Base-by-base conservation (phyloP, 768 basidiomycete species). In the Candolleomyces eurysporus region DNA sequence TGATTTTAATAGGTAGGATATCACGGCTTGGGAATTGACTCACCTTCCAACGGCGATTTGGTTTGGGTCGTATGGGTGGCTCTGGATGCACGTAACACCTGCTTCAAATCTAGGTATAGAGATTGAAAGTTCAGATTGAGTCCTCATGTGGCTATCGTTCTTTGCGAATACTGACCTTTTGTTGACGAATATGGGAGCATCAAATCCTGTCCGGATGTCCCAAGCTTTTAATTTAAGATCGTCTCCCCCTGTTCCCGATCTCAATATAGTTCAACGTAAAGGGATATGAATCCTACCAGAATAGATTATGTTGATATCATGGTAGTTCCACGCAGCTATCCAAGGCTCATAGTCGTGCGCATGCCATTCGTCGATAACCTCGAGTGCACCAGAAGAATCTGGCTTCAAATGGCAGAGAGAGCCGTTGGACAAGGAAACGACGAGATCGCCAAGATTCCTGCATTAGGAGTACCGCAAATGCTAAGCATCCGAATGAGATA, bases 331-430 rank as follows among this genome's bases (percentile, higher is more conserved):
- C 1, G 91, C 87, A 1, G 90, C 87, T 53, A 94, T 85, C 97
- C 97, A 99, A 0, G 96, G 91, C 70, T 99, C 97, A 67, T 88
- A 87, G 60, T 95, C 92, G 67, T 98, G 97, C 0, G 92, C 96
- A 61, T 85, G 78, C 95, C 95, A 98, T 2, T 79, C 80, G 26
- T 83, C 73, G 5, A 76, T 75, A 3, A 89, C 71, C 0, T 68
- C 57, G 30, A 91, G 70, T 14, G 78, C 75, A 0, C 73, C 69
- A 1, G 77, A 73, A 6, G 84, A 78, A n/a, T 74, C 74, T 11
- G 82, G 81, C 40, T 70, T 78, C 22, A 91, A 75, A 19, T 90
- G 78, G n/a, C 85, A 82, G 16, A 96, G 71, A 2, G 77, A 80
- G 5, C 95, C 95, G 65, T 90, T 82, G 0, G 96, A 98, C 14